Conservation (phyloP, 2,329 filamentous ascomycete genomes). For the Colletotrichum sp. region DNA sequence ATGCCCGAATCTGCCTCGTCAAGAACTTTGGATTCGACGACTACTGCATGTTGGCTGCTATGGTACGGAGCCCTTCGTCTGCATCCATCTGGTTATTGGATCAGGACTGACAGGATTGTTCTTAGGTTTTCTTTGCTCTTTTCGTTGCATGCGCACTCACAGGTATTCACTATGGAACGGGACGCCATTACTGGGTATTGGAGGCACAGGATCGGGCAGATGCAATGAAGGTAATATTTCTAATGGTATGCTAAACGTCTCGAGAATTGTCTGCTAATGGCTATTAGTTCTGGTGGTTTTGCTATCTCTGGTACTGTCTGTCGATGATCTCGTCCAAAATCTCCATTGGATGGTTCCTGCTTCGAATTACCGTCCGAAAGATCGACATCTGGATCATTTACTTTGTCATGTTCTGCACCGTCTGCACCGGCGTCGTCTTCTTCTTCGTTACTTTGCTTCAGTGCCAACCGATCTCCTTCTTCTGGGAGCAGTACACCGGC, state of each 20-base stretch:
- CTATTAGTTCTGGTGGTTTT: conserved; percentile 41
- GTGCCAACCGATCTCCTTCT: conserved; percentile 30
- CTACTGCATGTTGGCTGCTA: conserved; percentile 41
- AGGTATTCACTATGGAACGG: conserved; percentile 47
- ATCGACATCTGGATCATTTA: conserved; percentile 31
- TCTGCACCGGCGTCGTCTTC: conserved; percentile 31
- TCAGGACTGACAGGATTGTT: neutral
- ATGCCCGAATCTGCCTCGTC: conserved; percentile 37
- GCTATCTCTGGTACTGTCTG: conserved; percentile 41
- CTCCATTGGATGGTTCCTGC: conserved; percentile 29
- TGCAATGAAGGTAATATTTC: conserved; percentile 38
- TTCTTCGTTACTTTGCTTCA: conserved; percentile 36
- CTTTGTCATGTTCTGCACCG: conserved; percentile 29
- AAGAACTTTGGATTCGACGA: conserved; percentile 45
- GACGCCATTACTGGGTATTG: conserved; percentile 39
- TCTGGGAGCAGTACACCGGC: conserved; percentile 28
- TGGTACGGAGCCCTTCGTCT: conserved; percentile 26
- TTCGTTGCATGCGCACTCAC: conserved; percentile 37
- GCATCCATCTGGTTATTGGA: neutral
- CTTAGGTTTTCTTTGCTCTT: conserved; percentile 37
- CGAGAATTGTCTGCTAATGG: neutral
- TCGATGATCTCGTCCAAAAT: conserved; percentile 40
- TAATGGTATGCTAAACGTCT: neutral
- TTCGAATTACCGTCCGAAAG: conserved; percentile 27
- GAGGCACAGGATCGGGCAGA: conserved; percentile 25